Conservation (phyloP, 208 protist species). For the Crithidia bombi region DNA sequence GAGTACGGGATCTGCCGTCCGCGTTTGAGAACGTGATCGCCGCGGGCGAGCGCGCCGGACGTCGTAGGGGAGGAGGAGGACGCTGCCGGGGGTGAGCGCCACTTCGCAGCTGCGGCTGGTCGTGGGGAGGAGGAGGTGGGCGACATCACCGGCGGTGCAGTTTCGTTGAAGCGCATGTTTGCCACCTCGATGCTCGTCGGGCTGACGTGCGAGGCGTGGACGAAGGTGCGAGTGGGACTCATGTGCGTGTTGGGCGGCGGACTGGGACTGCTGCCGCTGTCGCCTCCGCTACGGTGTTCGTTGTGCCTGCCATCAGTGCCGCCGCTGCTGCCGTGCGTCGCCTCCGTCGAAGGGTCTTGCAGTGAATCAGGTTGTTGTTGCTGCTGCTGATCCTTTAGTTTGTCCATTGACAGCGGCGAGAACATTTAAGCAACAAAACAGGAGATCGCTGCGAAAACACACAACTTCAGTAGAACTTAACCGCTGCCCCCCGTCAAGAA, state of each 20-base stretch:
- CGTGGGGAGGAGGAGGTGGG: slow-evolving; percentile 10
- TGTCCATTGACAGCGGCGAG: neutral
- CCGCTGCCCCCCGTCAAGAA: no score
- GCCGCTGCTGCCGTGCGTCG: slow-evolving; percentile 4
- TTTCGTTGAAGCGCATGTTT: slow-evolving; percentile 24
- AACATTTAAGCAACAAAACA: neutral
- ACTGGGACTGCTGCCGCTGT: neutral
- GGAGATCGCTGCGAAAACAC: neutral
- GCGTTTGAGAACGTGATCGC: neutral
- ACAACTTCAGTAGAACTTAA: no score
- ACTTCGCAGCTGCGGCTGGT: neutral
- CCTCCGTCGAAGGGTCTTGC: slow-evolving; percentile 7
- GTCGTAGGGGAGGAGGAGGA: neutral
- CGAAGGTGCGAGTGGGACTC: neutral
- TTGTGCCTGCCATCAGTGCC: neutral
- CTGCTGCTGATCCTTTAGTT: neutral
- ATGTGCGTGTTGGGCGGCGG: neutral
- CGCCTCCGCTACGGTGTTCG: neutral
- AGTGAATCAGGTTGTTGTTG: neutral
- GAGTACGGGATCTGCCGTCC: neutral
- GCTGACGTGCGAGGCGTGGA: neutral
- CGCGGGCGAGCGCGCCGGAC: neutral
- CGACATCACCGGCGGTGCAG: slow-evolving; percentile 15
- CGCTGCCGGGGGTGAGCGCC: neutral
- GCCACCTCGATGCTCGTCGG: slow-evolving; percentile 15